Conservation (phyloP, 768 basidiomycete genomes). For the Phylloporus scabripes region DNA sequence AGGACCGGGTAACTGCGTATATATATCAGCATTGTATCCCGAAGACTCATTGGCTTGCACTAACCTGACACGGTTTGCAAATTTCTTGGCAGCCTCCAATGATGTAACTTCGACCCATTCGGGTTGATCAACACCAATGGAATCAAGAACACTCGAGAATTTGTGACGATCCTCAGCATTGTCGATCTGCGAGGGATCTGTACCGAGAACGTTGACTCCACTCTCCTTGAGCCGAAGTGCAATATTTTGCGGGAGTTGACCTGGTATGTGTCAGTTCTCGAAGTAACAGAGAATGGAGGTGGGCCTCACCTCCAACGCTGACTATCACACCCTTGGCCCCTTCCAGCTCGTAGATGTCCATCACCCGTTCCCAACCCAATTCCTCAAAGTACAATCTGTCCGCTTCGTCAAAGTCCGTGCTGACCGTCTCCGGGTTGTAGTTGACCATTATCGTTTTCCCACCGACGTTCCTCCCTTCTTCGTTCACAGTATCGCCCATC, state of each 20-base stretch:
- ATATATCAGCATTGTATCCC: background rate
- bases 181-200: conserved; percentile 93
- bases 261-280: conserved; percentile 33
- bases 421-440: conserved; percentile 99
- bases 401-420: conserved; percentile 99
- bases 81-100: conserved; percentile 85
- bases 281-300: background rate
- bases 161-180: conserved; percentile 98
- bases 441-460: conserved; percentile 98
- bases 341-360: conserved; percentile 99
- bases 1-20: conserved; percentile 85
- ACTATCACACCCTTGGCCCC: conserved; percentile 90
- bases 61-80: conserved; percentile 75
- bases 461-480: conserved; percentile 16
- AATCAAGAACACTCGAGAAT: conserved; percentile 95
- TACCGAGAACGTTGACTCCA: conserved; percentile 91
- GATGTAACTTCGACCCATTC: conserved; percentile 91
- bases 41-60: background rate
- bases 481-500: conserved; percentile 49
- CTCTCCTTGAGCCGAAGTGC: conserved; percentile 89
- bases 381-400: conserved; percentile 98
- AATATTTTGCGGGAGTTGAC: conserved; percentile 98
- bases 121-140: conserved; percentile 93
- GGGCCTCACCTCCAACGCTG: conserved; percentile 80
- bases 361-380: conserved; percentile 94